phyloP scores from a whole-genome alignment of 257 asterid species.

The Ajuga chamaepitys region DNA sequence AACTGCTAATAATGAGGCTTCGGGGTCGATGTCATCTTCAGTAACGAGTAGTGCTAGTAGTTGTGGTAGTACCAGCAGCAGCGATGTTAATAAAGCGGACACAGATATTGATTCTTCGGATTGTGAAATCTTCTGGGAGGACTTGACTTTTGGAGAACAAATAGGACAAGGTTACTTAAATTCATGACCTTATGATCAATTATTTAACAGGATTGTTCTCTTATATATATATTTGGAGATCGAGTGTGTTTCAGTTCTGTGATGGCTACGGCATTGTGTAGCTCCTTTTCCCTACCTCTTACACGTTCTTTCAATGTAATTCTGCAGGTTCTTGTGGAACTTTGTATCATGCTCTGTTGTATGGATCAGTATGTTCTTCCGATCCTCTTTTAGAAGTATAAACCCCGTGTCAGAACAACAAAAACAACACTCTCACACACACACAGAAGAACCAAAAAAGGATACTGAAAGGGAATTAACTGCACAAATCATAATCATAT shows the following conservation, averaged over 20 bases:
- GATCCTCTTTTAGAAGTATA: conserved; percentile 31
- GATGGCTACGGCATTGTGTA: conserved; percentile 1
- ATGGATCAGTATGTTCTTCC: conserved; percentile 86
- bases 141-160: conserved; percentile 83
- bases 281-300: not conserved
- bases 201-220: not conserved
- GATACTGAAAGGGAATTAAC: no score
- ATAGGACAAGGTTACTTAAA: conserved; percentile 76
- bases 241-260: not conserved
- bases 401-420: not conserved
- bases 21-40: conserved; percentile 74
- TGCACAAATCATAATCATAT: no score
- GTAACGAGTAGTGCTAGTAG: conserved; percentile 84
- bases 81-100: conserved; percentile 66
- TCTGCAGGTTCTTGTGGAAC: conserved; percentile 95
- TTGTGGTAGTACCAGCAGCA: conserved; percentile 69
- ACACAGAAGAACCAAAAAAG: not conserved
- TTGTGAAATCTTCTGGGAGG: conserved; percentile 92
- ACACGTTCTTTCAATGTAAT: conserved; percentile 2
- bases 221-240: not conserved
- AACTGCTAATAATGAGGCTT: conserved; percentile 44
- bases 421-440: no score
- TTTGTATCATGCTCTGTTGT: conserved; percentile 93
- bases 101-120: conserved; percentile 66
- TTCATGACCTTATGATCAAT: not conserved